A percentile compares a stretch with the other conserved stretches of the same genome.
Conservation (phyloP, 2,329 filamentous ascomycete genomes). For the Pyrenochaeta sp. region DNA sequence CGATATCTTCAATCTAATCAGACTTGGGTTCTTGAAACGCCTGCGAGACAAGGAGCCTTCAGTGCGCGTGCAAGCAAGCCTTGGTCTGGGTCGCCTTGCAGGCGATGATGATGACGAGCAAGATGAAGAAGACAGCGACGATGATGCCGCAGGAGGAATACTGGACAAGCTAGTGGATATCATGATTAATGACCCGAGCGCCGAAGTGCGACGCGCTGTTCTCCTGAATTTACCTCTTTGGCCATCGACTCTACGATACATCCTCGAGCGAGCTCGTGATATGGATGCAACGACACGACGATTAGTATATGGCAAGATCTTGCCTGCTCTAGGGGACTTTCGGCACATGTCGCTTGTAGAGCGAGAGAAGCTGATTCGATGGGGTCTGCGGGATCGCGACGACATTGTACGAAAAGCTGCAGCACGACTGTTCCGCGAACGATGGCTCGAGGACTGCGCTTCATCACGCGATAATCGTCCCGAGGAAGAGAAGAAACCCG, state of each 20-base stretch:
- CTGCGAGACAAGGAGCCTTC: constrained; percentile 94
- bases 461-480: constrained; percentile 69
- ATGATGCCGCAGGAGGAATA: constrained; percentile 71
- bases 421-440: constrained; percentile 86
- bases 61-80: constrained; percentile 89
- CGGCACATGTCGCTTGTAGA: constrained; percentile 91
- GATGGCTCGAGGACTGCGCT: constrained; percentile 98
- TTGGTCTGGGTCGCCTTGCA: constrained; percentile 86
- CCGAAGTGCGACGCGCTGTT: constrained; percentile 88
- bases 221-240: constrained; percentile 90
- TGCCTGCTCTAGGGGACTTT: constrained; percentile 93
- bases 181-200: constrained; percentile 91
- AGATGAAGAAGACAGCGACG: constrained; percentile 75
- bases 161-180: constrained; percentile 86
- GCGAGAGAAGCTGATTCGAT: constrained; percentile 92
- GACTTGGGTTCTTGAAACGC: constrained; percentile 80
- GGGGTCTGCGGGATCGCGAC: constrained; percentile 93
- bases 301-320: constrained; percentile 83
- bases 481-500: constrained; percentile 62
- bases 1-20: constrained; percentile 83
- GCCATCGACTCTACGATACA: constrained; percentile 80
- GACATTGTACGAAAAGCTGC: constrained; percentile 94
- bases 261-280: constrained; percentile 91
- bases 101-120: constrained; percentile 66
- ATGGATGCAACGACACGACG: constrained; percentile 84